These are phyloP conservation scores for Physocladia obscura DNA, from an alignment of 192 early-diverging fungal species.

Conservation along the genomic window DNA sequence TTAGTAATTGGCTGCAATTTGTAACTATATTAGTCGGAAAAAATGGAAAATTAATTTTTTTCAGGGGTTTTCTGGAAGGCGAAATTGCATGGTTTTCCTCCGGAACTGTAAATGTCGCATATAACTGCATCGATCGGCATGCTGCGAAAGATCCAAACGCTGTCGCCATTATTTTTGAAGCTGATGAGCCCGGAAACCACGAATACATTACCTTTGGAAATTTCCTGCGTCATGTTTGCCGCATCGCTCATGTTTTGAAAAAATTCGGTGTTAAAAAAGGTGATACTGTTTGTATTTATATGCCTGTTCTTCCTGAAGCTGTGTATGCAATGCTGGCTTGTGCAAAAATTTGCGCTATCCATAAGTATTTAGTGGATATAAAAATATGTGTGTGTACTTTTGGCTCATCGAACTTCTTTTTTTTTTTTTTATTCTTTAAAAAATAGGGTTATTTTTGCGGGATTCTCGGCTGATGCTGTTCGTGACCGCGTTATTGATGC, in stretches of 20 bases:
- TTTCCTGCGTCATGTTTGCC: conserved; percentile 78
- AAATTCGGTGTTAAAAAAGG: conserved; percentile 78
- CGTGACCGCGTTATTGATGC: conserved; percentile 90
- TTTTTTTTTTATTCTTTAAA: neutral
- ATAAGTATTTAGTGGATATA: conserved; percentile 49
- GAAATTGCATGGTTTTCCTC: conserved; percentile 92
- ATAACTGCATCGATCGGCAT: conserved; percentile 96
- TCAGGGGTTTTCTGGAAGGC: conserved; percentile 73
- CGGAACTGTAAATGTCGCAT: conserved; percentile 87
- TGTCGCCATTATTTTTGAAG: conserved; percentile 51
- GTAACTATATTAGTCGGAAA: neutral
- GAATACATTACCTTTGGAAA: conserved; percentile 79
- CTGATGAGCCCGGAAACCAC: conserved; percentile 73
- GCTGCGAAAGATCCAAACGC: conserved; percentile 73
- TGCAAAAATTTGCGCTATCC: conserved; percentile 86
- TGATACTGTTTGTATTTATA: conserved; percentile 93
- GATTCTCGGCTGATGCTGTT: conserved; percentile 90
- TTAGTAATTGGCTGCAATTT: neutral
- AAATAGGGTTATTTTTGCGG: conserved; percentile 93
- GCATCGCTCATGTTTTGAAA: conserved; percentile 81
- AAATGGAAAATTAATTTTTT: neutral
- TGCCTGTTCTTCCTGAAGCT: conserved; percentile 95
- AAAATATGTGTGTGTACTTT: conserved; percentile 14
- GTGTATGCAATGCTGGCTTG: conserved; percentile 91
- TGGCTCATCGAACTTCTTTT: neutral